Evolutionary conservation across 345 rosid genomes (phyloP), one percentile per base, ranked within the genome.

Genomic region (Leavenworthia alabamica): DNA sequence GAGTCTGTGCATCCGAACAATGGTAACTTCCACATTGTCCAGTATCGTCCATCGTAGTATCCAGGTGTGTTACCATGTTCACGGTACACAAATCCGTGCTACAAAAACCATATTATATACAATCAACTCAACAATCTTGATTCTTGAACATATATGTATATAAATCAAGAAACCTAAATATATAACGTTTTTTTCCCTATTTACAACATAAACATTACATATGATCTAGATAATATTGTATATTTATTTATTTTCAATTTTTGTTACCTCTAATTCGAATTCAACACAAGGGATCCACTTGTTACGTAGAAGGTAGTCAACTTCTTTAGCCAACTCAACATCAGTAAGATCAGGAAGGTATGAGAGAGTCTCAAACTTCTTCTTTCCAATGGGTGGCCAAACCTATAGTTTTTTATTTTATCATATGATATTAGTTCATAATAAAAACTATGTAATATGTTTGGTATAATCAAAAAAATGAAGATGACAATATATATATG

Each of bases 271-370:
- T 35, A 62, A 12, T 70, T 81, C 79, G 78, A 83, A 83, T 76
- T 86, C 89, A 68, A 86, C 54, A 77, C 89, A 81, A 48, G 93
- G 93, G 54, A 80, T 14, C 89, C 93, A 86, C 33, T 74, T 69
- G 5, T 0, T 50, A 40, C 83, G 79, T 19, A 83, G 6, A 70
- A 86, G 86, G 80, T 86, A 86, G 1, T 60, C 68, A 2, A 83
- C 53, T 77, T 86, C 85, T 74, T 56, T 73, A 3, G 15, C 48
- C 78, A 81, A 56, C 4, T 55, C 4, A 8, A 23, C 60, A 0
- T 5, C 10, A 1, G 62, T 5, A 48, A 86, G 82, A 47, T 57
- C 49, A 14, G 79, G 88, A 43, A 82, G 83, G 75, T 79, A 76
- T 4, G 80, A 79, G 8, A 79, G 77, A 8, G 83, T 79, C 75